A percentile compares a stretch with the other conserved stretches of the same genome.
phyloP scores from a whole-genome alignment of 257 asterid species.

The Thymus mandschuricus region DNA sequence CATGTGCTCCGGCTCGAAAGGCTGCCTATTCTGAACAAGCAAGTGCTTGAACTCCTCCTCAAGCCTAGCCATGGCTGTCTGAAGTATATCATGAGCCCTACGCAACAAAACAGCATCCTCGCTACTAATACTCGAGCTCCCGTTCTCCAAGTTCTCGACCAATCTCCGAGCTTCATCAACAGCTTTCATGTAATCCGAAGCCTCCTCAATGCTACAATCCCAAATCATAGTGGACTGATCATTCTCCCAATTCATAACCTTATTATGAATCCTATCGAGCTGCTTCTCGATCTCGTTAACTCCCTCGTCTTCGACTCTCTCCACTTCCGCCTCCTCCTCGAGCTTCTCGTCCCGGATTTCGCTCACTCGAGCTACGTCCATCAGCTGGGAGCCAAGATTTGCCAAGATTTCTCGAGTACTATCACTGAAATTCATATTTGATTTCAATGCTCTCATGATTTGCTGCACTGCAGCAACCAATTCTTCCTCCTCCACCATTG shows the following conservation, averaged over 20 bases:
- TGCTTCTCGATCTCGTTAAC: constrained; percentile 58
- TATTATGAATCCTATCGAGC: constrained; percentile 58
- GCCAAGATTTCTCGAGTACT: constrained; percentile 64
- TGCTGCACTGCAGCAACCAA: constrained; percentile 69
- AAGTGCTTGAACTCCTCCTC: constrained; percentile 88
- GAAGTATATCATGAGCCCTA: constrained; percentile 71
- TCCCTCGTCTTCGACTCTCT: constrained; percentile 37
- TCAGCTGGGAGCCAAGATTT: constrained; percentile 70
- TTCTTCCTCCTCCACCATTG: constrained; percentile 69
- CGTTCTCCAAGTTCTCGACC: constrained; percentile 59
- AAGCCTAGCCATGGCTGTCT: constrained; percentile 84
- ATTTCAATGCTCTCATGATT: constrained; percentile 60
- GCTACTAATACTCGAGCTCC: constrained; percentile 31
- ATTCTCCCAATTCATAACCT: constrained; percentile 75
- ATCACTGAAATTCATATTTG: constrained; percentile 50
- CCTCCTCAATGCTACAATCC: constrained; percentile 83
- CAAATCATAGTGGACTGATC: constrained; percentile 63
- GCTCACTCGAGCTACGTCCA: constrained; percentile 40
- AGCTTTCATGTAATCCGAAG: constrained; percentile 61
- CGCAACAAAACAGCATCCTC: constrained; percentile 49
- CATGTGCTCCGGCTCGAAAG: constrained; percentile 83
- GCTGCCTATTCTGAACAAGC: constrained; percentile 78
- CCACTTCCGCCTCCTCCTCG: constrained; percentile 28
- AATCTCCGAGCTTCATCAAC: constrained; percentile 70
- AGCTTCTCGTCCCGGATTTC: constrained; percentile 33